Base-by-base conservation (phyloP, 345 rosid genomes). In the Eucalyptus cloeziana region DNA sequence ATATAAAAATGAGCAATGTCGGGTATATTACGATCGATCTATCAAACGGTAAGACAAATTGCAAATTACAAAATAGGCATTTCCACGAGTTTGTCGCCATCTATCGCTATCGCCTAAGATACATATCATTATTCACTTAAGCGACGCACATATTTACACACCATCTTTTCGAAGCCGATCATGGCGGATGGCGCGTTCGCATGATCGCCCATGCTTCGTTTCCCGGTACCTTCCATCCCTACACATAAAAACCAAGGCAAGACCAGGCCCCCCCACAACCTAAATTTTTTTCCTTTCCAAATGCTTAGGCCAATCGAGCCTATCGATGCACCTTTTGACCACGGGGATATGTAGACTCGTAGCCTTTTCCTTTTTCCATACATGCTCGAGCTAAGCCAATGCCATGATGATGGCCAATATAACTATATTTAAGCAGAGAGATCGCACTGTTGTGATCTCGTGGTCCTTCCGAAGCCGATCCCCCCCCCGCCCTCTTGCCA, bases 391-490 rank as follows among this genome's bases (percentile, higher is more conserved):
- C 83, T 40, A 47, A 76, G 62, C 62, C 64, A 31, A 40, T n/a
- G 40, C 33, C n/a, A 79, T 52, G 58, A 56, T 79, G 81, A 51
- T 50, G 86, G 67, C 16, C 25, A 90, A 90, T 89, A 92, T 92
- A 86, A 76, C 92, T 94, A 93, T 22, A 92, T 92, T 90, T 92
- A 86, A 91, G 62, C 62, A 10, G 62, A 24, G 37, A 92, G 86
- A 92, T 93, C 93, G 89, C 87, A 93, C 94, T 94, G 94, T 94
- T 91, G 90, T 91, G 95, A 95, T 94, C 93, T 86, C 88, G 95
- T 92, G 96, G 94, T 91, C 95, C 94, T 91, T 25, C 83, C 47
- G 43, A 76, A 76, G 47, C 85, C 47, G 85, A 91, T 89, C 87
- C 91, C 44, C 40, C 40, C 40, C 45, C 69, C 62, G 13, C 62